Evolutionary conservation across 176 grass and related monocot genomes (phyloP), one percentile per base, ranked within the genome.

Genomic region (Oryza longistaminata): DNA sequence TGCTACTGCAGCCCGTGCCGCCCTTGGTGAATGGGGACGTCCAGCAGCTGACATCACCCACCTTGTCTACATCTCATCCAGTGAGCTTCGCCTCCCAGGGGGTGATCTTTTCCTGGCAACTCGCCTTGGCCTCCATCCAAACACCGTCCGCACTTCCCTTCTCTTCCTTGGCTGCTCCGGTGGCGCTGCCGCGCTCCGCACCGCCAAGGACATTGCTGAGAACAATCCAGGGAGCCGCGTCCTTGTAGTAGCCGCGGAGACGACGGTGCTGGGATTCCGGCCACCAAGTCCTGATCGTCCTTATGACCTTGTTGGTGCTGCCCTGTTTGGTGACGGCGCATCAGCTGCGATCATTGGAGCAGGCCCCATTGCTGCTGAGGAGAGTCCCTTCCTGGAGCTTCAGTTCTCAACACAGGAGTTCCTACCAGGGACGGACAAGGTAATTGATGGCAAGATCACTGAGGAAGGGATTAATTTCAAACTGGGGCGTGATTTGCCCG

Each of bases 151-250:
- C n/a, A 87, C 90, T 71, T 88, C 90, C 82, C 86, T 98, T 77
- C 80, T 91, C 76, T 95, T 92, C 86, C 86, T 91, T 61, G 93
- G 93, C 15, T 98, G 95, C 87, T 98, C 90, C 11, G 93, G 93
- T 39, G 93, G 96, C n/a, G 91, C 87, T 19, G 86, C 96, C 0
- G 93, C 89, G 61, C 93, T 98, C 77, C 87, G 93, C 44, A 87
- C 92, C 6, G 96, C 96, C 80, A 98, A 98, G 91, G 96, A 98
- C 87, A 89, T 98, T 70, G 93, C 95, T 21, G 95, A 93, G 85
- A 98, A 95, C 87, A 98, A 93, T 55, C 87, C 93, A 42, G 93
- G 96, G 24, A 86, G 92, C 70, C 91, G 93, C 43, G 87, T 95
- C 31, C 88, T 95, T 69, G 55, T 98, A 53, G 87, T 88, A 39